Evolutionary conservation across 2,329 filamentous ascomycete genomes (phyloP), one percentile per base, ranked within the genome.

Genomic region (Metarhizium rileyi): DNA sequence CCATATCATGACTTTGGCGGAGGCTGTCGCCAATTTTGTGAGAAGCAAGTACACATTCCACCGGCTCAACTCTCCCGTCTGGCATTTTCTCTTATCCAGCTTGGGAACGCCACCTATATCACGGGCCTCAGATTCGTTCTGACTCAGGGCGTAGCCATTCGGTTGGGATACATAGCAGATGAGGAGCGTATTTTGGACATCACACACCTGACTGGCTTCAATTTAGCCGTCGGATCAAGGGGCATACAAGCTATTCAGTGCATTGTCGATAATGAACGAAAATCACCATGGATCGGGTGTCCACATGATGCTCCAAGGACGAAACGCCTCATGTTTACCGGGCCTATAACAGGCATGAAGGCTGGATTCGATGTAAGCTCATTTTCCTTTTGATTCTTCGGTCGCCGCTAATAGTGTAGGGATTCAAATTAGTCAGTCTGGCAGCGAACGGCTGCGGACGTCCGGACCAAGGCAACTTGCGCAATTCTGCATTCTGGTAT

Each of bases 341-440:
- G 45, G 18, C 48, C 49, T 38, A 48, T 51, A 46, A 46, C 33
- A 9, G 42, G 30, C 42, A 53, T 53, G 27, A 33, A 51, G 42
- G 48, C 48, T 45, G 51, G n/a, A 38, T 53, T 53, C 16, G 51
- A 53, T 49, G 51, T 53, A 44, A 50, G 51, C 25, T 52, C 47
- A 20, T 46, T 46, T 42, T 25, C 35, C 4, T 46, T 46, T n/a
- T 35, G n/a, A 12, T 33, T 22, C 18, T 4, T 35, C 14, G 48
- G 20, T 53, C 33, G 25, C n/a, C 43, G 5, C 47, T 52, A 47
- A 50, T 47, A 45, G 27, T n/a, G 25, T 46, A 53, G 51, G 51
- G 51, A 10, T 53, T 48, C 42, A 53, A 53, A 26, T 40, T 53
- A 44, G 48, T 50, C 41, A 53, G 48, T 36, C 48, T 53, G 6